A percentile compares a stretch with the other conserved stretches of the same genome.
These are phyloP conservation scores for Ophiostoma himal-ulmi DNA, from an alignment of 2,329 filamentous ascomycete genomes.

Conservation along the genomic window DNA sequence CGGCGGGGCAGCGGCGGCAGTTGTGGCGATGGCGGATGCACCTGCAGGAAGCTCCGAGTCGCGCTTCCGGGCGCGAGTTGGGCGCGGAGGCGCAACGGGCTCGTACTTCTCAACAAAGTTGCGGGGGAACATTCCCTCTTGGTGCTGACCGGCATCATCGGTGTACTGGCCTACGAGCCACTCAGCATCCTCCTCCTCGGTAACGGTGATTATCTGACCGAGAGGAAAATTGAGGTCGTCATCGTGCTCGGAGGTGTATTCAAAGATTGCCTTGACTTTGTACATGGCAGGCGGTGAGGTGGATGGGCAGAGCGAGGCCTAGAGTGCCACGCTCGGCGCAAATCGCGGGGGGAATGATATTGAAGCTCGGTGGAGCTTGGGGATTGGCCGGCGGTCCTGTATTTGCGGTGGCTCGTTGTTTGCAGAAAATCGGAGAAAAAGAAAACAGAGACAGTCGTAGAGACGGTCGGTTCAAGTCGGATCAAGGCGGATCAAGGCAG, in stretches of 20 bases:
- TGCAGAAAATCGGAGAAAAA: neutral
- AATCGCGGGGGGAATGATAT: neutral
- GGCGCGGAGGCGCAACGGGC: conserved; percentile 81
- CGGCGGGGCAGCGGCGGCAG: conserved; percentile 24
- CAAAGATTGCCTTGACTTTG: conserved; percentile 93
- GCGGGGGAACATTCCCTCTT: conserved; percentile 84
- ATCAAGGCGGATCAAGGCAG: neutral
- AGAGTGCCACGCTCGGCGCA: conserved; percentile 2
- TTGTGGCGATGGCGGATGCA: conserved; percentile 28
- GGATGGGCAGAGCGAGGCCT: conserved; percentile 14
- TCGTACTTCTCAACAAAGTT: conserved; percentile 98
- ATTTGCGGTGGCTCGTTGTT: neutral
- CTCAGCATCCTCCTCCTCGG: conserved; percentile 83
- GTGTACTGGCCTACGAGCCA: conserved; percentile 90
- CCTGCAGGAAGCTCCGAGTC: conserved; percentile 36
- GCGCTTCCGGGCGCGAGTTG: conserved; percentile 69
- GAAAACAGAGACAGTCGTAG: neutral
- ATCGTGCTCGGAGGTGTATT: conserved; percentile 87
- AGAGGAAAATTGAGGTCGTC: conserved; percentile 84
- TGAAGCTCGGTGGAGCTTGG: neutral
- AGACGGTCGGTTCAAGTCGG: neutral
- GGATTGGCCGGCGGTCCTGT: neutral
- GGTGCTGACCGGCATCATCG: conserved; percentile 66
- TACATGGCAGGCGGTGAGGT: conserved; percentile 56
- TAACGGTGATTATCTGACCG: conserved; percentile 91